Evolutionary conservation across 2,329 filamentous ascomycete species (phyloP), one percentile per base, ranked within the genome.

Genomic region (Kalmusia sp.): DNA sequence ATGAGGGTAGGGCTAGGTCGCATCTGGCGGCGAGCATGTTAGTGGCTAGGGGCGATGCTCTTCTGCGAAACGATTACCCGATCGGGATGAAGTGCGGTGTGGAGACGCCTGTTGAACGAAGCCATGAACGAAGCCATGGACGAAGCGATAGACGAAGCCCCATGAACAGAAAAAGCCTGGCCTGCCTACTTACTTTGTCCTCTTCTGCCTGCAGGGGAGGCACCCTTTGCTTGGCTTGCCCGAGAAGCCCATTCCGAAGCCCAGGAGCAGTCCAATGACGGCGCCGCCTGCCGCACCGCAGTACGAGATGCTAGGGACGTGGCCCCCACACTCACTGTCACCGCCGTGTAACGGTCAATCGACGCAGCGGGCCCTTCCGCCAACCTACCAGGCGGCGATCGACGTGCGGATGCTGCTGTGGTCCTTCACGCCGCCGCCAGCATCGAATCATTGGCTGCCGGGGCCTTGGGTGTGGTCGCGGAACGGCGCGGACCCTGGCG

Each of bases 221-320:
- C 61, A 64, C 1, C 59, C 59, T 49, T 62, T 64, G 43, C 58
- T 61, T 8, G 57, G 50, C 34, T 57, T 64, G 17, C 60, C 58
- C 17, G 53, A 52, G 34, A 58, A 61, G 7, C 49, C 55, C 60
- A 63, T 63, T 12, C 3, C 24, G 17, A 24, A 9, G 22, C 6
- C 15, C 7, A 4, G 11, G 22, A 27, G 9, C 21, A 40, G 39
- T 3, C 43, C 31, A 46, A 35, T 37, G 43, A 27, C 7, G 6
- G 40, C 6, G 7, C 15, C 27, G 15, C 21, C 17, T 28, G 40
- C 22, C 28, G 24, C 38, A 27, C 40, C 15, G 22, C 15, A 44
- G 31, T n/a, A n/a, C n/a, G n/a, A n/a, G n/a, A n/a, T n/a, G n/a
- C 7, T 24, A 15, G 19, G 3, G 19, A 2, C 9, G 33, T 12